Conservation (phyloP, 2,329 filamentous ascomycete genomes). For the Tolypocladium guangdongense region DNA sequence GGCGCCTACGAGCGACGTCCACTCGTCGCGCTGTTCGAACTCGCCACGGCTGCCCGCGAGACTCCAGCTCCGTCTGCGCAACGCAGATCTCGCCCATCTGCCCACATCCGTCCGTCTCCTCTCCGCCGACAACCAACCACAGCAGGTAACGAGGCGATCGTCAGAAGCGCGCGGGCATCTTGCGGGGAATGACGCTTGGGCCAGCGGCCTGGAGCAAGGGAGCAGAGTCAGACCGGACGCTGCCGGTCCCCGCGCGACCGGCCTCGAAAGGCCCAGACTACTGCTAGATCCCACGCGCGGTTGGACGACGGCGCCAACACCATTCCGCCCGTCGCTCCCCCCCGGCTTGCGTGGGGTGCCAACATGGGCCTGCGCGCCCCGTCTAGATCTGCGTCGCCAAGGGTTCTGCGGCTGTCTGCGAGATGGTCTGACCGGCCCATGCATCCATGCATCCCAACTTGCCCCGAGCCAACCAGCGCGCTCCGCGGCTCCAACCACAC, state of each 20-base stretch:
- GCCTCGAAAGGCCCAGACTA: not conserved
- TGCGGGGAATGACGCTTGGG: not conserved
- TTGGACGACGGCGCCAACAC: not conserved
- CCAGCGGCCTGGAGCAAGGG: too few species aligned
- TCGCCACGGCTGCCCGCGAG: not conserved
- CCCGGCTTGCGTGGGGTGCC: not conserved
- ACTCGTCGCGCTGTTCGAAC: not conserved
- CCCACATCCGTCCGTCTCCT: not conserved
- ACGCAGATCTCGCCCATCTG: not conserved
- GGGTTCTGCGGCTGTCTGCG: not conserved
- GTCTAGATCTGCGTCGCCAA: not conserved
- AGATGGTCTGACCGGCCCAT: not conserved
- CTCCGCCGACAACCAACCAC: not conserved
- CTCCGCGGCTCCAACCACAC: not conserved
- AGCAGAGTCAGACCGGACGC: not conserved
- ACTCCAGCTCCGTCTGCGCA: not conserved
- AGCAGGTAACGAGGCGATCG: not conserved
- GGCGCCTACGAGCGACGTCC: not conserved
- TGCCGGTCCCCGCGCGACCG: not conserved
- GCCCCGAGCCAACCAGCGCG: conserved; percentile 1
- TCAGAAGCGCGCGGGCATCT: not conserved
- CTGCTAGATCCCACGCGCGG: not conserved
- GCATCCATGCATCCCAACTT: not conserved
- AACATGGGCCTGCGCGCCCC: not conserved
- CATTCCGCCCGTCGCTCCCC: not conserved